These are phyloP conservation scores for Melastoma candidum DNA, from an alignment of 441 rosid species.

Conservation along the genomic window DNA sequence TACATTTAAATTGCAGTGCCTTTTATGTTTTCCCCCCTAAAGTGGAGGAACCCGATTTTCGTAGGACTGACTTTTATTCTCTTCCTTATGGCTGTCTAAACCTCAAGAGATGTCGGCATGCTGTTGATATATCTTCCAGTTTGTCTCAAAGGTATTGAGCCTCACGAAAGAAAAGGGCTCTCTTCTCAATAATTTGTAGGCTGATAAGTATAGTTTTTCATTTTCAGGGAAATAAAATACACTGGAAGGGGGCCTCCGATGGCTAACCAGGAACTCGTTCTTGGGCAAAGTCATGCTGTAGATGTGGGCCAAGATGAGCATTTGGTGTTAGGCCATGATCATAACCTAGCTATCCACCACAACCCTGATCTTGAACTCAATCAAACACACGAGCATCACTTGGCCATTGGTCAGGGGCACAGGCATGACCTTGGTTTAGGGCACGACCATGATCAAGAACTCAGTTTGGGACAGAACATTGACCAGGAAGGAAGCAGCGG, in stretches of 20 bases:
- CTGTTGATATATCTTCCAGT: no score
- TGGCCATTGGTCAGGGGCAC: conserved; percentile 51
- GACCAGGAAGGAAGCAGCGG: conserved; percentile 49
- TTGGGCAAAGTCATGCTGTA: conserved; percentile 54
- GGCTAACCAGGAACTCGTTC: conserved; percentile 82
- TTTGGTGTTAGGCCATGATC: conserved; percentile 58
- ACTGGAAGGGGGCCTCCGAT: conserved; percentile 17
- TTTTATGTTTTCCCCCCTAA: no score
- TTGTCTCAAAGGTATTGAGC: no score
- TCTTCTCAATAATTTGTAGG: conserved; percentile 4
- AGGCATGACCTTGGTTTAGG: conserved; percentile 61
- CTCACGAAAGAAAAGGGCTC: no score
- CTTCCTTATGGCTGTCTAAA: no score
- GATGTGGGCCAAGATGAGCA: conserved; percentile 62
- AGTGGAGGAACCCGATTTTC: no score
- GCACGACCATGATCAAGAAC: conserved; percentile 53
- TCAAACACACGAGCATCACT: conserved; percentile 58
- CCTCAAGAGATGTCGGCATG: no score
- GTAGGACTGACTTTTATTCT: no score
- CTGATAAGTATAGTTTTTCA: conserved; percentile 13
- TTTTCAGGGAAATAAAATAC: conserved; percentile 1
- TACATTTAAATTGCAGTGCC: no score
- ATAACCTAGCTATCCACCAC: conserved; percentile 50
- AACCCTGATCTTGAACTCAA: conserved; percentile 57
- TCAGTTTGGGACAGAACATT: conserved; percentile 50